phyloP scores from a whole-genome alignment of 768 basidiomycete species.

The Pleurotus eryngii region DNA sequence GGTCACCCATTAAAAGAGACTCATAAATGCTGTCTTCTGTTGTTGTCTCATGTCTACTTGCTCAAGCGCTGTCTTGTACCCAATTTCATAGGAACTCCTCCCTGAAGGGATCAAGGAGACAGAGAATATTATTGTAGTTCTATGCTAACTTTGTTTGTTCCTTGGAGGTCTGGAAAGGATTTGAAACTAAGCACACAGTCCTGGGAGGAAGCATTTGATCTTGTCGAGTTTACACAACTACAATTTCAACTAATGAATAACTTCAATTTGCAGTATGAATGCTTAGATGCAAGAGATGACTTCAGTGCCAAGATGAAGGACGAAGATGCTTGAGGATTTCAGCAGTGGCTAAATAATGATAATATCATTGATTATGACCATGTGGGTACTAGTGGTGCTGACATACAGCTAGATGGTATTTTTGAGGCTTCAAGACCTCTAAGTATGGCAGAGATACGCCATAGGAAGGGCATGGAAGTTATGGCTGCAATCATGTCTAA shows the following conservation, averaged over 20 bases:
- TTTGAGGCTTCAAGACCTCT: too few species aligned
- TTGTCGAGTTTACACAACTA: conserved; percentile 6
- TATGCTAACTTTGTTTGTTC: conserved; percentile 31
- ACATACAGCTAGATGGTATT: too few species aligned
- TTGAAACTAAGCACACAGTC: conserved; percentile 16
- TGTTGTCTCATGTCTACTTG: background rate
- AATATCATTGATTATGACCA: too few species aligned
- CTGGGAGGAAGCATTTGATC: conserved; percentile 20
- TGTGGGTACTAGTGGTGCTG: too few species aligned
- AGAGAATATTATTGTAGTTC: conserved; percentile 27
- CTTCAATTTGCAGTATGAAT: conserved; percentile 24
- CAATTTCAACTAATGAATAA: conserved; percentile 16
- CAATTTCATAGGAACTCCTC: conserved; percentile 28
- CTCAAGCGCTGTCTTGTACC: conserved; percentile 12
- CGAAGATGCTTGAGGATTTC: too few species aligned
- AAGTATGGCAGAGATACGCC: background rate
- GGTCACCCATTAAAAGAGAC: conserved; percentile 10
- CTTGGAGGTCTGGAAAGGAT: conserved; percentile 25
- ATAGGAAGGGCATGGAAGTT: background rate
- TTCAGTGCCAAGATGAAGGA: conserved; percentile 15
- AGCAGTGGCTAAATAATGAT: too few species aligned
- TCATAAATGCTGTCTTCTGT: conserved; percentile 8
- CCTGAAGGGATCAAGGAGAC: conserved; percentile 26
- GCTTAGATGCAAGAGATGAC: conserved; percentile 23
- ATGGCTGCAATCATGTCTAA: background rate